These are phyloP conservation scores for Fusarium nelsonii DNA, from an alignment of 2,329 filamentous ascomycete genomes.

Conservation along the genomic window DNA sequence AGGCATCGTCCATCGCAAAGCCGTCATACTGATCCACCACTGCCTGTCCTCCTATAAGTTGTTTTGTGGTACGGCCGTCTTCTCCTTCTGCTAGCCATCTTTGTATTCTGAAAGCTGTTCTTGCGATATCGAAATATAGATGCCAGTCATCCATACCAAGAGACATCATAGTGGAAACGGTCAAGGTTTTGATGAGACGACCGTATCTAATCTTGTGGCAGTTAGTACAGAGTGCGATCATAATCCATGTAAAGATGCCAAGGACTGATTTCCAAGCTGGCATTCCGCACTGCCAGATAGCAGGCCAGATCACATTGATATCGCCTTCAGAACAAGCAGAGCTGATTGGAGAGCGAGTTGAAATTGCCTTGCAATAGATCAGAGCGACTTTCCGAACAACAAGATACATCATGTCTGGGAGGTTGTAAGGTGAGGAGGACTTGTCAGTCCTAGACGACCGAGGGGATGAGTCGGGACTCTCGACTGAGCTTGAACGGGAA, in stretches of 20 bases:
- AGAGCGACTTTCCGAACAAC: conserved; percentile 61
- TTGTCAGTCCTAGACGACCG: conserved; percentile 31
- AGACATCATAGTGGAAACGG: conserved; percentile 59
- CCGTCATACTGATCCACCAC: conserved; percentile 46
- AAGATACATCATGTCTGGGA: conserved; percentile 61
- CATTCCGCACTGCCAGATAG: conserved; percentile 61
- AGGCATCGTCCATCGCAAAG: conserved; percentile 38
- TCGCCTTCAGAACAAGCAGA: conserved; percentile 55
- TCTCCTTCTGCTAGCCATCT: conserved; percentile 56
- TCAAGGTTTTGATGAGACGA: conserved; percentile 61
- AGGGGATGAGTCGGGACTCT: conserved; percentile 31
- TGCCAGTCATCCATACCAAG: conserved; percentile 64
- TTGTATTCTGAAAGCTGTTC: conserved; percentile 56
- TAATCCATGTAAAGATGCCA: conserved; percentile 64
- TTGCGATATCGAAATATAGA: conserved; percentile 55
- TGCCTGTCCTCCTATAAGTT: conserved; percentile 44
- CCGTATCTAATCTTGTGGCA: conserved; percentile 56
- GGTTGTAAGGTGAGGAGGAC: conserved; percentile 36
- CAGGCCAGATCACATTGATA: conserved; percentile 60
- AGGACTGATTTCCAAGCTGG: conserved; percentile 60
- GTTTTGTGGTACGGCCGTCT: conserved; percentile 26
- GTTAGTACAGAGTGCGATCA: conserved; percentile 57
- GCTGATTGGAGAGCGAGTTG: conserved; percentile 57
- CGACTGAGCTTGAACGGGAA: conserved; percentile 29
- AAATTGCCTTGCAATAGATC: conserved; percentile 62